phyloP scores from a whole-genome alignment of 495 filamentous ascomycete species.

The Xylaria grammica region DNA sequence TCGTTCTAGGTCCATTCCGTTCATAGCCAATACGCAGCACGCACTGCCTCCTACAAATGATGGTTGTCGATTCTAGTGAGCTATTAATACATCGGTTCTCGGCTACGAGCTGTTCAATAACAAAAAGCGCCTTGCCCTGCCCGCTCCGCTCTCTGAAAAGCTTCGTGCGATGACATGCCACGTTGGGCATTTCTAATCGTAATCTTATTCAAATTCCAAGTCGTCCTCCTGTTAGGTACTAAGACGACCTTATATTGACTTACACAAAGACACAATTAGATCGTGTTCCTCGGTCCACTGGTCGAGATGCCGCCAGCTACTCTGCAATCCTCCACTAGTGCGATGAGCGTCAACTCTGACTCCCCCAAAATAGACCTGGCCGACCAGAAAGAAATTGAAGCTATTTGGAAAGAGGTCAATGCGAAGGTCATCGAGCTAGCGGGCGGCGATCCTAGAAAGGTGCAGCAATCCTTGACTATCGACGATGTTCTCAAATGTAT shows the following conservation, averaged over 20 bases:
- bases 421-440: conserved; percentile 44
- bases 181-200: neutral
- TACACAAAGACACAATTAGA: neutral
- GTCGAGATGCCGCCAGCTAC: conserved; percentile 31
- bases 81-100: conserved; percentile 17
- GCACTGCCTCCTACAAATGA: conserved; percentile 3
- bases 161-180: neutral
- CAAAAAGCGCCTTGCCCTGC: neutral
- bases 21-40: neutral
- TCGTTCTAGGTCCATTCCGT: neutral
- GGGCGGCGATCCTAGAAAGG: conserved; percentile 38
- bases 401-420: conserved; percentile 46
- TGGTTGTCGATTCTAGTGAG: conserved; percentile 10
- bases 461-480: conserved; percentile 37
- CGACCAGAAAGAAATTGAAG: conserved; percentile 44
- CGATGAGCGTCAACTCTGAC: conserved; percentile 27
- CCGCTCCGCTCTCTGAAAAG: neutral
- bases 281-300: neutral
- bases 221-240: neutral
- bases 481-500: conserved; percentile 40
- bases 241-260: neutral
- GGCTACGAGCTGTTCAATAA: neutral
- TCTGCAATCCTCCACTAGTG: conserved; percentile 29
- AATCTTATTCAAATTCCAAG: too few relatives aligned
- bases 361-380: conserved; percentile 35